These are phyloP conservation scores for Citrus sp. DNA, from an alignment of 345 rosid genomes.

Conservation along the genomic window DNA sequence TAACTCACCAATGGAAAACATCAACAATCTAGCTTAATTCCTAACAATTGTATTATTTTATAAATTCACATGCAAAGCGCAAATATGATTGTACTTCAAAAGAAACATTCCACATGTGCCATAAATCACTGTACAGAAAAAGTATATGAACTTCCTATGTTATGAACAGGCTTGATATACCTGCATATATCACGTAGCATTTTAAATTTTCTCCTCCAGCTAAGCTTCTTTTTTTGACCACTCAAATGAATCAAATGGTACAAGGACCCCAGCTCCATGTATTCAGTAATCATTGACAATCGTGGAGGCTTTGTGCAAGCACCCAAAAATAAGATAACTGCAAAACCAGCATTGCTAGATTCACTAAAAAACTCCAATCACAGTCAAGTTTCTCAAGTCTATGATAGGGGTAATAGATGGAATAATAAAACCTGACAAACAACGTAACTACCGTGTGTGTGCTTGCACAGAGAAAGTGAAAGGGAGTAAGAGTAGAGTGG, in stretches of 20 bases:
- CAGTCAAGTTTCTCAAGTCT: conserved; percentile 2
- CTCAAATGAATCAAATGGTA: conserved; percentile 80
- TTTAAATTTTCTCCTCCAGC: conserved; percentile 81
- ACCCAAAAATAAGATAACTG: conserved; percentile 96
- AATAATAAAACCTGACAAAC: background rate
- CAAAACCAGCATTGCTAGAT: conserved; percentile 27
- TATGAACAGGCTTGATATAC: conserved; percentile 33
- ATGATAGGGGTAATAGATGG: background rate
- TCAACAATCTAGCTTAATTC: background rate
- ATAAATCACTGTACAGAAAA: background rate
- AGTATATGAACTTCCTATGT: background rate
- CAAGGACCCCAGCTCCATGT: conserved; percentile 97
- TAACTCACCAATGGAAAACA: background rate
- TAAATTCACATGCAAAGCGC: background rate
- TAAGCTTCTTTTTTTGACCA: conserved; percentile 86
- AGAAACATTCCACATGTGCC: background rate
- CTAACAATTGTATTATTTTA: background rate
- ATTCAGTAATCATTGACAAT: conserved; percentile 93
- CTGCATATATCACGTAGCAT: conserved; percentile 98
- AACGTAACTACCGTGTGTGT: background rate
- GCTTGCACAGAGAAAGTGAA: background rate
- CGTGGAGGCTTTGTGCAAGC: conserved; percentile 94
- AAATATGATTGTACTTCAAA: conserved; percentile 4
- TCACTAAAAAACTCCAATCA: conserved; percentile 7
- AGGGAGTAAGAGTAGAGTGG: background rate